These are phyloP conservation scores for Xylaria longipes DNA, from an alignment of 495 filamentous ascomycete species.

Conservation along the genomic window DNA sequence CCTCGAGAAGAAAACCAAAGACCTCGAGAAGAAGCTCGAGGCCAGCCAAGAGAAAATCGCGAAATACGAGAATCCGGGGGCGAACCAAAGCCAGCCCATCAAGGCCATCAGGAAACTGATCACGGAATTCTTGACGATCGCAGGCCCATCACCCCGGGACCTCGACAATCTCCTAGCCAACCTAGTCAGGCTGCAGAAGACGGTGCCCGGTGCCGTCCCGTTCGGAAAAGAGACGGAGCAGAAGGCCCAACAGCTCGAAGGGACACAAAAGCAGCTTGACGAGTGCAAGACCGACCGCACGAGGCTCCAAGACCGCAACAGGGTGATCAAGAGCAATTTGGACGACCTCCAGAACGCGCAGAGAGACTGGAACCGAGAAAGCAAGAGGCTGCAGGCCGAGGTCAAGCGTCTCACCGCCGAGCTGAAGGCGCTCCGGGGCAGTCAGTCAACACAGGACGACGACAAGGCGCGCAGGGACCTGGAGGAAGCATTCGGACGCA, in stretches of 20 bases:
- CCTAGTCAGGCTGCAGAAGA: background rate
- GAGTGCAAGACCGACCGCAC: background rate
- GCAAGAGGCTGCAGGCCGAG: background rate
- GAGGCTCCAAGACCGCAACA: background rate
- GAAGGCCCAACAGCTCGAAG: background rate
- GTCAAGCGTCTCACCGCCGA: background rate
- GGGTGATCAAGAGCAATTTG: background rate
- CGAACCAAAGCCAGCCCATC: background rate
- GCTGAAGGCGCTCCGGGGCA: background rate
- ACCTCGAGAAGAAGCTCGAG: background rate
- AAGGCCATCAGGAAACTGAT: background rate
- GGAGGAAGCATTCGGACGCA: background rate
- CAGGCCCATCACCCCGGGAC: background rate
- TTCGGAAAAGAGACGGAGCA: background rate
- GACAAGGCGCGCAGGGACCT: background rate
- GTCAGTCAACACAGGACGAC: background rate
- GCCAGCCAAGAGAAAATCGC: background rate
- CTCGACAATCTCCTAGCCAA: background rate
- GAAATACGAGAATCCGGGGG: background rate
- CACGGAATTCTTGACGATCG: background rate
- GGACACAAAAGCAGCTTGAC: background rate
- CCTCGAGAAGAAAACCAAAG: background rate
- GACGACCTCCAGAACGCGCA: background rate
- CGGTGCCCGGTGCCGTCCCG: background rate
- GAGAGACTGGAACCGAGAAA: background rate